Evolutionary conservation across 306 rosid genomes (phyloP).

Genomic region (Vigna radiata): DNA sequence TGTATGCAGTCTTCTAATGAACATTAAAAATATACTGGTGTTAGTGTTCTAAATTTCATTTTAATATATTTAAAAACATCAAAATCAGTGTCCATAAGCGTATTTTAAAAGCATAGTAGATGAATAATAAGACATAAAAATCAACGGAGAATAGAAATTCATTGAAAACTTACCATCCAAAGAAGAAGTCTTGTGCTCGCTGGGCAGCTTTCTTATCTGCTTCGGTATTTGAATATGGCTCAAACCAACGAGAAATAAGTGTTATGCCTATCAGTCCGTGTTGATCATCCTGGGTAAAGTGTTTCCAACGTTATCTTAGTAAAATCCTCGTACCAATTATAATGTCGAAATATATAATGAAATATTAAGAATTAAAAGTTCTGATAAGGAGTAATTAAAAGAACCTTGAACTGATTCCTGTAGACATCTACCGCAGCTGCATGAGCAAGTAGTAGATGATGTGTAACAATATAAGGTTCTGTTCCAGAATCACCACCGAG

Average conservation of each 20-base stretch:
- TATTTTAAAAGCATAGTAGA: too few relatives aligned
- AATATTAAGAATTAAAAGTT: too few relatives aligned
- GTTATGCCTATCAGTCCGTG: slow-evolving; percentile 68
- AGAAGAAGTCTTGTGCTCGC: slow-evolving; percentile 63
- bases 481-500: slow-evolving; percentile 56
- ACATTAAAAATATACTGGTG: too few relatives aligned
- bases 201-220: slow-evolving; percentile 48
- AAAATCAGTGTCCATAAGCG: too few relatives aligned
- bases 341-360: too few relatives aligned
- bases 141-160: too few relatives aligned
- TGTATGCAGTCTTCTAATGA: too few relatives aligned
- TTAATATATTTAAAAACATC: too few relatives aligned
- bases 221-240: slow-evolving; percentile 49
- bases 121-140: neutral
- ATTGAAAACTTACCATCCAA: slow-evolving; percentile 64
- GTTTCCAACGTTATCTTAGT: too few relatives aligned
- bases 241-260: slow-evolving; percentile 50
- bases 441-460: slow-evolving; percentile 68
- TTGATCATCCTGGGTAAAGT: slow-evolving; percentile 47
- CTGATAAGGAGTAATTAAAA: too few relatives aligned
- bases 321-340: too few relatives aligned
- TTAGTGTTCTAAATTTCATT: too few relatives aligned
- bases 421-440: slow-evolving; percentile 59
- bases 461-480: slow-evolving; percentile 69
- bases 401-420: slow-evolving; percentile 50